Conservation (phyloP, 805 yeast genomes). For the Saturnispora zaruensis region DNA sequence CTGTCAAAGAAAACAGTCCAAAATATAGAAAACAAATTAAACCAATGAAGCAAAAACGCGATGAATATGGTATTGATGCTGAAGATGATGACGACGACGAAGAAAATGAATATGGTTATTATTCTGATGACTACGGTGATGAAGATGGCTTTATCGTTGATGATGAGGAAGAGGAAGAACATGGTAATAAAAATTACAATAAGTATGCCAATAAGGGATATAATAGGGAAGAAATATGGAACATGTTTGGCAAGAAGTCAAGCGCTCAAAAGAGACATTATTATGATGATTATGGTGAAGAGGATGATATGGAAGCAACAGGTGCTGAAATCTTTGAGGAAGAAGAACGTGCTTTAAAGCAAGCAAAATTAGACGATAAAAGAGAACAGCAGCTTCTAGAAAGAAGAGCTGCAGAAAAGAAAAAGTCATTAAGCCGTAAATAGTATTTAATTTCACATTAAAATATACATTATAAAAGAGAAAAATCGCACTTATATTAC, state of each 20-base stretch:
- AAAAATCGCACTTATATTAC: not conserved
- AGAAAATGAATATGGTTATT: conserved; percentile 27
- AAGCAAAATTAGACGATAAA: conserved; percentile 70
- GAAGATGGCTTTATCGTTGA: conserved; percentile 30
- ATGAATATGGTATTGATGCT: conserved; percentile 26
- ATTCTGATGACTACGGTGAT: conserved; percentile 21
- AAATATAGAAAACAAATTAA: not conserved
- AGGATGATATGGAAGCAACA: conserved; percentile 89
- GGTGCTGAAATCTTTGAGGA: conserved; percentile 84
- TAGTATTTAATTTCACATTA: not conserved
- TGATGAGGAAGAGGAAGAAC: conserved; percentile 32
- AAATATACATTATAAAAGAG: not conserved
- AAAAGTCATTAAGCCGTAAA: conserved; percentile 4
- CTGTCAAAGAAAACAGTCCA: not conserved
- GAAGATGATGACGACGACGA: conserved; percentile 30
- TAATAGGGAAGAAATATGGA: conserved; percentile 85
- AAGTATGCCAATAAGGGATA: conserved; percentile 37
- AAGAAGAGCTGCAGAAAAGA: conserved; percentile 37
- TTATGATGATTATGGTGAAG: conserved; percentile 44
- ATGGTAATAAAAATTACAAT: conserved; percentile 40
- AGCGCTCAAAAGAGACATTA: conserved; percentile 34
- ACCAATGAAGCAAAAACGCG: conserved; percentile 5
- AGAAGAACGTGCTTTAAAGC: conserved; percentile 58
- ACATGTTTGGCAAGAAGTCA: conserved; percentile 60
- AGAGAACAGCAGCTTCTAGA: conserved; percentile 58